Percentiles rank a stretch among this genome's conserved stretches.
These are phyloP conservation scores for Emiliania huxleyi DNA, from an alignment of 78 protist genomes.

Conservation along the genomic window DNA sequence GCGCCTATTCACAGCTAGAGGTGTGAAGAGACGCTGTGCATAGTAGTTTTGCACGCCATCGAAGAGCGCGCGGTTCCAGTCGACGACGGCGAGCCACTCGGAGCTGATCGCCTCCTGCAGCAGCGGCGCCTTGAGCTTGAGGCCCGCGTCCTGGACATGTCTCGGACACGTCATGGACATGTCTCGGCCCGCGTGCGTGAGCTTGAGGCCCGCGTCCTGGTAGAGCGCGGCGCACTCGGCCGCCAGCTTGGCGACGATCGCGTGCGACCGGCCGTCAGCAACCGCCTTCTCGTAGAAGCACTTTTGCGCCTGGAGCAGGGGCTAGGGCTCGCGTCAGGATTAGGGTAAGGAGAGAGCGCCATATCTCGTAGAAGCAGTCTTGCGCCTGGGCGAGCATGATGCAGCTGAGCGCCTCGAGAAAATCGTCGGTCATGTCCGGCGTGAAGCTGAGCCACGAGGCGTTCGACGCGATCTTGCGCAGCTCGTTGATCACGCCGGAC, in stretches of 20 bases:
- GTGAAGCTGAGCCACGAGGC: background rate
- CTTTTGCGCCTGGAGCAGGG: no score
- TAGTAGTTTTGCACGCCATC: background rate
- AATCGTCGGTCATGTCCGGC: background rate
- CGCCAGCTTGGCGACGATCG: background rate
- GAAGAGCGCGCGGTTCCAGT: background rate
- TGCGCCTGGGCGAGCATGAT: constrained; percentile 2
- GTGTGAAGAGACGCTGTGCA: background rate
- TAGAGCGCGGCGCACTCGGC: background rate
- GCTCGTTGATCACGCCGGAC: background rate
- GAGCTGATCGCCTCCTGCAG: background rate
- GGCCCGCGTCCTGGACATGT: no score
- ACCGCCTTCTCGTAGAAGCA: constrained; percentile 9
- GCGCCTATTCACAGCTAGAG: background rate
- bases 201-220: background rate
- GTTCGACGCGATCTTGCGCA: background rate
- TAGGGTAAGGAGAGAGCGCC: no score
- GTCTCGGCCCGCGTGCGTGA: no score
- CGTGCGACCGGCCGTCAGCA: background rate
- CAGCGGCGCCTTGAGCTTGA: background rate
- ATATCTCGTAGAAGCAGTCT: no score
- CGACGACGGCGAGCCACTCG: background rate
- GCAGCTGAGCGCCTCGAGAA: background rate
- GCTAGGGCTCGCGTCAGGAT: no score
- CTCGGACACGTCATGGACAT: no score